These are phyloP conservation scores for Xeromyces bisporus DNA, from an alignment of 495 filamentous ascomycete genomes.

Conservation along the genomic window DNA sequence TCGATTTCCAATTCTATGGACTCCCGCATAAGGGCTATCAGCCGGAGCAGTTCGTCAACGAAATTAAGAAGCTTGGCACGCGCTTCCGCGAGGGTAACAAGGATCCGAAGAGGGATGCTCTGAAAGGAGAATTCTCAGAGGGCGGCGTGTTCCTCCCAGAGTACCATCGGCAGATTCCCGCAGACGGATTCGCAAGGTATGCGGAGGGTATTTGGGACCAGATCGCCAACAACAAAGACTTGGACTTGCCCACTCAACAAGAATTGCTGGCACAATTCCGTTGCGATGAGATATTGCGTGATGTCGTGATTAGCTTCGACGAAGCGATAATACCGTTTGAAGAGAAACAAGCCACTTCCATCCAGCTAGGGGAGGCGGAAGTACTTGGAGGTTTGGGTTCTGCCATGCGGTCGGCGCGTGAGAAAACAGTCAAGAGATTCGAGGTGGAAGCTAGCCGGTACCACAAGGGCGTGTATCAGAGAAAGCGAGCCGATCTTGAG, in stretches of 20 bases:
- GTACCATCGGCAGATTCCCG: slow-evolving; percentile 89
- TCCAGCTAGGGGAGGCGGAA: slow-evolving; percentile 48
- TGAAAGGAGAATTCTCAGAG: slow-evolving; percentile 48
- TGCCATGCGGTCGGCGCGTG: slow-evolving; percentile 53
- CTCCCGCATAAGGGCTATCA: slow-evolving; percentile 94
- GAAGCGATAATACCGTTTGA: slow-evolving; percentile 67
- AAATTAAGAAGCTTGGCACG: slow-evolving; percentile 60
- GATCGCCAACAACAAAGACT: slow-evolving; percentile 94
- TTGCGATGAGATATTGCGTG: slow-evolving; percentile 86
- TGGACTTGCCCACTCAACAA: slow-evolving; percentile 93
- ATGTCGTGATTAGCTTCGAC: slow-evolving; percentile 74
- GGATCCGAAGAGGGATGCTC: slow-evolving; percentile 36
- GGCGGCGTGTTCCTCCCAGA: slow-evolving; percentile 79
- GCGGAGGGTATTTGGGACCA: slow-evolving; percentile 93
- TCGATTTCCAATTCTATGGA: slow-evolving; percentile 93
- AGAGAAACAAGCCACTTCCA: slow-evolving; percentile 59
- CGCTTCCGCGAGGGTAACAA: slow-evolving; percentile 70
- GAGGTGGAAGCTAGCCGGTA: slow-evolving; percentile 83
- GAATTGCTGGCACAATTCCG: slow-evolving; percentile 93
- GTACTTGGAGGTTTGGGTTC: slow-evolving; percentile 63
- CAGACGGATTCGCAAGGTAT: slow-evolving; percentile 86
- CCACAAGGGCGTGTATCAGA: slow-evolving; percentile 82
- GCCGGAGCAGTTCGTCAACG: slow-evolving; percentile 73
- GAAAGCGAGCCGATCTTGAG: slow-evolving; percentile 73
- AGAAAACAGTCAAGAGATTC: slow-evolving; percentile 63